Evolutionary conservation across 2,329 filamentous ascomycete species (phyloP).

Genomic region (Verticillium nubilum): DNA sequence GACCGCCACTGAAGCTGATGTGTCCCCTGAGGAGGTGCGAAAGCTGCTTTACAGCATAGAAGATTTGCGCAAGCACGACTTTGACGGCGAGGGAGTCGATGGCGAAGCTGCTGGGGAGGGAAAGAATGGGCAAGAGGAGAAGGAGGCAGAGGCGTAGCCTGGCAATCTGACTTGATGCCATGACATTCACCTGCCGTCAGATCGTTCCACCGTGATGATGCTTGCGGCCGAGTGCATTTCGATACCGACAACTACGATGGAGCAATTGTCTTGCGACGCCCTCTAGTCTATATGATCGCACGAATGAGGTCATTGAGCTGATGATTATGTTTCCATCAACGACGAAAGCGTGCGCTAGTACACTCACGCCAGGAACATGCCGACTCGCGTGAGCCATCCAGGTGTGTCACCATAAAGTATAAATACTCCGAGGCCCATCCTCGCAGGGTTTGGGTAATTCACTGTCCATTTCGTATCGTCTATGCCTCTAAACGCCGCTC

Average conservation of each 20-base stretch:
- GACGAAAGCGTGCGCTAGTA: neutral
- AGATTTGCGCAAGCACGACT: slow-evolving; percentile 39
- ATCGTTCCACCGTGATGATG: too few relatives aligned
- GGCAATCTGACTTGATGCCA: neutral
- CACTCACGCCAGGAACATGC: neutral
- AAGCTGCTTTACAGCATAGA: slow-evolving; percentile 40
- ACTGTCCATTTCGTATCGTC: slow-evolving; percentile 2
- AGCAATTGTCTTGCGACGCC: neutral
- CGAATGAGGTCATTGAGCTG: neutral
- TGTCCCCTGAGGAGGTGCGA: slow-evolving; percentile 30
- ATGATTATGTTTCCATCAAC: neutral
- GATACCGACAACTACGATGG: too few relatives aligned
- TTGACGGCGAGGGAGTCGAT: slow-evolving; percentile 12
- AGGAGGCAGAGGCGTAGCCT: neutral
- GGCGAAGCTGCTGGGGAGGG: slow-evolving; percentile 16
- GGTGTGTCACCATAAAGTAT: neutral
- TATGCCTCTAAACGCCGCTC: slow-evolving; percentile 15
- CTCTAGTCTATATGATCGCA: neutral
- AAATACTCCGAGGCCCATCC: neutral
- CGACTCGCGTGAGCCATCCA: neutral
- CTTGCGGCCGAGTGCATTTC: neutral
- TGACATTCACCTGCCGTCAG: neutral
- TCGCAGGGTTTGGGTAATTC: neutral
- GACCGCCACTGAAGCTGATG: slow-evolving; percentile 21
- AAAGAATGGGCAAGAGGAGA: slow-evolving; percentile 7